Evolutionary conservation across 352 stramenopile genomes (phyloP).

Genomic region (Pythium sukuiense): DNA sequence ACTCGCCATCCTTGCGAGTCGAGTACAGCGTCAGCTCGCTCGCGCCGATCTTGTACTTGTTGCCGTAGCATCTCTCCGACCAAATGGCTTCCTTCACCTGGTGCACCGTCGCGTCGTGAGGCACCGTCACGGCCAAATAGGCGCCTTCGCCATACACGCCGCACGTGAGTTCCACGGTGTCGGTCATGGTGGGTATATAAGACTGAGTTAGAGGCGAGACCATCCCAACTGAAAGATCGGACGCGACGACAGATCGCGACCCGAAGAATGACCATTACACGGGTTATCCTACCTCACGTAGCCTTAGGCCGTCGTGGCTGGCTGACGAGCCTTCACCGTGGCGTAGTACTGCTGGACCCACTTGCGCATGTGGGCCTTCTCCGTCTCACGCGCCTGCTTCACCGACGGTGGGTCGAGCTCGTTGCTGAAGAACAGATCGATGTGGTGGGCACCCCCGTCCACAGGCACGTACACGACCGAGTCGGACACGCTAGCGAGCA

Average conservation of each 20-base stretch:
- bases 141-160: too few relatives aligned
- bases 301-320: background rate
- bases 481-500: constrained; percentile 49
- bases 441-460: constrained; percentile 58
- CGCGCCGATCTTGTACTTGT: background rate
- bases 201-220: too few relatives aligned
- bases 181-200: too few relatives aligned
- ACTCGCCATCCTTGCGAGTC: background rate
- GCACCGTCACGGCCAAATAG: too few relatives aligned
- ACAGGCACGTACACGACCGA: constrained; percentile 56
- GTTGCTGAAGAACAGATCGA: constrained; percentile 71
- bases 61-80: background rate
- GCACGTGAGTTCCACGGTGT: too few relatives aligned
- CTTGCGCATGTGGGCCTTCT: constrained; percentile 45
- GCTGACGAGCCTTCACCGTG: background rate
- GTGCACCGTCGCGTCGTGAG: too few relatives aligned
- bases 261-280: background rate
- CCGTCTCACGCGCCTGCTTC: constrained; percentile 33
- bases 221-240: too few relatives aligned
- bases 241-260: too few relatives aligned
- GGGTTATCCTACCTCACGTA: too few relatives aligned
- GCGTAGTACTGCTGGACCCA: constrained; percentile 58
- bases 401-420: constrained; percentile 44
- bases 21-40: background rate
- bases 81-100: background rate